Percentiles rank a stretch among this genome's conserved stretches.
Conservation (phyloP, 169 alveolate genomes). For the Amoebophrya sp. region DNA sequence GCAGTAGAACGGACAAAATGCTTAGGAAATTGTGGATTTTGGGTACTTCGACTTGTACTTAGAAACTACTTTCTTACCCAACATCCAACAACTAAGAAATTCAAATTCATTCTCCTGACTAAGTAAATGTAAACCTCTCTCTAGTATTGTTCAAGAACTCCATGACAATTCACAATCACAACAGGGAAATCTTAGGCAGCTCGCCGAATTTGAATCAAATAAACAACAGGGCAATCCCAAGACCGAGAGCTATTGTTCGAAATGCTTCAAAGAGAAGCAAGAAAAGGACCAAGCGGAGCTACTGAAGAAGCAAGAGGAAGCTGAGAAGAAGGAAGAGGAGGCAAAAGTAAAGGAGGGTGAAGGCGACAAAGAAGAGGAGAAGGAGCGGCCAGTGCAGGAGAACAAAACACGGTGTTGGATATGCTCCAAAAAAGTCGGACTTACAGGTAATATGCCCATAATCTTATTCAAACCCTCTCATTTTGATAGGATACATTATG, state of each 20-base stretch:
- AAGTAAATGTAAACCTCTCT: neutral
- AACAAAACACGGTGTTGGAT: neutral
- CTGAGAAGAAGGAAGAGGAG: neutral
- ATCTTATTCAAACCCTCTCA: neutral
- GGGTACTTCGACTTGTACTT: neutral
- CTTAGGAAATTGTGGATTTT: neutral
- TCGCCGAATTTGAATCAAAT: too few species aligned
- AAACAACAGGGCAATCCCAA: neutral
- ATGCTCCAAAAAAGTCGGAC: neutral
- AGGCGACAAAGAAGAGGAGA: neutral
- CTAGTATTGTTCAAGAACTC: too few species aligned
- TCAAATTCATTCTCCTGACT: neutral
- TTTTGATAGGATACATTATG: neutral
- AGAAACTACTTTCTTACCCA: neutral
- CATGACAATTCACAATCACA: too few species aligned
- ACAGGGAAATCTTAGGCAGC: too few species aligned
- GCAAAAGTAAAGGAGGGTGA: neutral
- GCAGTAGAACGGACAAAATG: neutral
- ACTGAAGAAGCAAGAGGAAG: neutral
- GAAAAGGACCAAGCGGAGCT: neutral
- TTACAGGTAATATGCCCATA: neutral
- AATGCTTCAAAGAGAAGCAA: neutral
- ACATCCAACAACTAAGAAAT: neutral
- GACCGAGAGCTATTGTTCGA: constrained; percentile 4
- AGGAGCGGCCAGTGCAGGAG: neutral